A percentile compares a stretch with the other conserved stretches of the same genome.
Conservation (phyloP, 116 monocot species). For the Dioscorea cayenensis region DNA sequence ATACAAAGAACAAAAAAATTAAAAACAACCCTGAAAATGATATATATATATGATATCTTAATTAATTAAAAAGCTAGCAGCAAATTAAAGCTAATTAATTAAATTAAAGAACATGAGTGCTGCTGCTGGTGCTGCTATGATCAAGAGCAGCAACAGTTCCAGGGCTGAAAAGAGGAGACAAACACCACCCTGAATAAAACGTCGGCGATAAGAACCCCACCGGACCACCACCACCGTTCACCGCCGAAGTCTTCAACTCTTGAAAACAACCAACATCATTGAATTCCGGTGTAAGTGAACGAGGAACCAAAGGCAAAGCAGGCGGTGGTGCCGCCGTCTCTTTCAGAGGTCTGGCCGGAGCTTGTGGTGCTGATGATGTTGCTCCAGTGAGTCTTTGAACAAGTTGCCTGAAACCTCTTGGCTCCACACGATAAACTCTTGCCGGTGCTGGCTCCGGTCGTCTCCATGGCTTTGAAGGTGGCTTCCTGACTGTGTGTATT, state of each 20-base stretch:
- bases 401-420: constrained; percentile 45
- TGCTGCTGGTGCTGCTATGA: constrained; percentile 1
- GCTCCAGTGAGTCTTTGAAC: constrained; percentile 56
- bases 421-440: constrained; percentile 55
- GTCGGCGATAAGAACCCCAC: background rate
- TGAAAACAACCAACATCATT: background rate
- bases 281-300: background rate
- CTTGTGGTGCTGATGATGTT: background rate
- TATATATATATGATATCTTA: no score
- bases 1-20: background rate
- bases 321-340: constrained; percentile 1
- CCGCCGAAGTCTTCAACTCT: no score
- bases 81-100: background rate
- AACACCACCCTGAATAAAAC: constrained; percentile 12
- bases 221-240: background rate
- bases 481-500: constrained; percentile 40
- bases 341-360: background rate
- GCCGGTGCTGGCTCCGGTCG: constrained; percentile 32
- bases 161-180: constrained; percentile 16
- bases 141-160: constrained; percentile 8
- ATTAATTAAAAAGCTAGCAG: no score
- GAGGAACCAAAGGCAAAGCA: background rate
- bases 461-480: constrained; percentile 41
- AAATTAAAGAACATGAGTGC: background rate
- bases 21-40: background rate